A percentile compares a stretch with the other conserved stretches of the same genome.
Evolutionary conservation across 2,329 filamentous ascomycete species (phyloP).

Genomic region (Geosmithia morbida): DNA sequence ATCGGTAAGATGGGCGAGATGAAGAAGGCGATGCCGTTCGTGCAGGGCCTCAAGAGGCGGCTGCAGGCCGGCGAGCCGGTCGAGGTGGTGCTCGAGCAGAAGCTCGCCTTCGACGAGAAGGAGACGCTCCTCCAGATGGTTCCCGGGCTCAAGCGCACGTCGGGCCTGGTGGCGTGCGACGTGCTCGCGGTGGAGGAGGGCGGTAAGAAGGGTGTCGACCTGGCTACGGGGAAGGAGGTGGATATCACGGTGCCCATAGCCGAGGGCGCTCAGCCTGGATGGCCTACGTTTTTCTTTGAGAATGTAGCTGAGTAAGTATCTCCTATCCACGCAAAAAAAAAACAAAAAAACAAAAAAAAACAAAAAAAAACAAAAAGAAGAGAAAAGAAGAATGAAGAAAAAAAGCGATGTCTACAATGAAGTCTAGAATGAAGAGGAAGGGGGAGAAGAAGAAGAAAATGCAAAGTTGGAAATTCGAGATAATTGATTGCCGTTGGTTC

Average conservation of each 20-base stretch:
- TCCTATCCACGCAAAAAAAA: no score
- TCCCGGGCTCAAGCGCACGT: slow-evolving; percentile 58
- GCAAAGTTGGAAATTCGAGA: no score
- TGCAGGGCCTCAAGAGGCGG: slow-evolving; percentile 74
- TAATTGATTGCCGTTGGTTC: no score
- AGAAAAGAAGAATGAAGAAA: no score
- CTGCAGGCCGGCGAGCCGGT: slow-evolving; percentile 56
- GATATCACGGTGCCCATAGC: slow-evolving; percentile 31
- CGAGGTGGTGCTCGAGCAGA: slow-evolving; percentile 62
- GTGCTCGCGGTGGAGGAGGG: slow-evolving; percentile 54
- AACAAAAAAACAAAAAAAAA: neutral
- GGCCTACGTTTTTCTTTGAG: slow-evolving; percentile 72
- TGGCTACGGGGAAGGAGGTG: slow-evolving; percentile 34
- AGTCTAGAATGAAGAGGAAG: no score
- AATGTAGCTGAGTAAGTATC: slow-evolving; percentile 42
- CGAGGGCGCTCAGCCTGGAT: slow-evolving; percentile 66
- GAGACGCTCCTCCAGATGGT: slow-evolving; percentile 65
- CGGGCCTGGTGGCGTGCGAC: slow-evolving; percentile 51
- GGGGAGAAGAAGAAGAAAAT: no score
- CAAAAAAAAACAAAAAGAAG: neutral
- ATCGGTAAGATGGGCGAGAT: slow-evolving; percentile 76
- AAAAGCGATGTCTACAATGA: no score
- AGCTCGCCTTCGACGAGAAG: slow-evolving; percentile 77
- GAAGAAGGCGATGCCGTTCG: slow-evolving; percentile 98
- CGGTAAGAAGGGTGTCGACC: slow-evolving; percentile 41